These are phyloP conservation scores for Saccharum officinarum DNA, from an alignment of 176 grass and related monocot species.

Conservation along the genomic window DNA sequence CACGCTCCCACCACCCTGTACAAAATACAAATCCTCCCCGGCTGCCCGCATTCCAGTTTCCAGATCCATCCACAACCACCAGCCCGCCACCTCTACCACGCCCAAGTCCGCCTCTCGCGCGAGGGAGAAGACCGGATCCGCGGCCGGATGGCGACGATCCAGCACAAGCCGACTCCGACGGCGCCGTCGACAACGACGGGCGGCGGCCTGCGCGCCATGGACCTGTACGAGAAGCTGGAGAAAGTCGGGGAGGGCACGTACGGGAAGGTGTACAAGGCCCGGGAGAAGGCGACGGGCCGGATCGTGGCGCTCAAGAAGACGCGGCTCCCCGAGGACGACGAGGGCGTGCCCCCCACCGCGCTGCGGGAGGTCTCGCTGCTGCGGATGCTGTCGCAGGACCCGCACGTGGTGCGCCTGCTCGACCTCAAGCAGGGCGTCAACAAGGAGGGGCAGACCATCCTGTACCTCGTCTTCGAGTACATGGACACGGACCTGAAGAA, in stretches of 20 bases:
- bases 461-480: conserved; percentile 98
- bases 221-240: conserved; percentile 99
- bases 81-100: neutral
- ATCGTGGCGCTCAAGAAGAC: conserved; percentile 99
- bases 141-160: conserved; percentile 33
- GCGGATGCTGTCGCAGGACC: conserved; percentile 94
- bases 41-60: neutral
- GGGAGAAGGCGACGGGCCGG: conserved; percentile 89
- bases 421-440: conserved; percentile 97
- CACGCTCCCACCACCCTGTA: neutral
- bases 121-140: conserved; percentile 8
- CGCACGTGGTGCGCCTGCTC: conserved; percentile 82
- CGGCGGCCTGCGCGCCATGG: conserved; percentile 69
- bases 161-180: conserved; percentile 18
- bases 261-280: conserved; percentile 98
- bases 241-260: conserved; percentile 99
- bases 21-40: neutral
- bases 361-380: conserved; percentile 94
- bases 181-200: conserved; percentile 3
- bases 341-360: conserved; percentile 95
- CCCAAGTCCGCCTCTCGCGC: neutral
- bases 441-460: conserved; percentile 90
- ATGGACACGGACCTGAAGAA: conserved; percentile 99
- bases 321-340: conserved; percentile 93
- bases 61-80: neutral